Conservation (phyloP, 441 rosid species). For the Euphorbia corollata region DNA sequence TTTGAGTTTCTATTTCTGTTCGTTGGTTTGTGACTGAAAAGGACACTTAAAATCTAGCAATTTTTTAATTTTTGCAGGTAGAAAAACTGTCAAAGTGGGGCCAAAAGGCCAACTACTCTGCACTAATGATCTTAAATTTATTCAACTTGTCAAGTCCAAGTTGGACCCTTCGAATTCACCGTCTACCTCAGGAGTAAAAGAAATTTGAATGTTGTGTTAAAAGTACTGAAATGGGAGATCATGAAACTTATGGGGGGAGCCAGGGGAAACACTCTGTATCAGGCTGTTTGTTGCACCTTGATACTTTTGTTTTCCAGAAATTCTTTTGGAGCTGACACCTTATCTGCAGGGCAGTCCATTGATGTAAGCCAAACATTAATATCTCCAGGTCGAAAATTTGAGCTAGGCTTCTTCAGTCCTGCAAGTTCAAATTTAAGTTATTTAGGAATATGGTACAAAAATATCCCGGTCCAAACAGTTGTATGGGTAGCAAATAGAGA, state of each 20-base stretch:
- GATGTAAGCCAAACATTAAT: conserved; percentile 10
- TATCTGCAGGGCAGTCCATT: conserved; percentile 9
- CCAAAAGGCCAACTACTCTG: conserved; percentile 14
- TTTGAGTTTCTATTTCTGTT: neutral
- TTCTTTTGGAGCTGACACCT: conserved; percentile 10
- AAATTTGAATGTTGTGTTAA: neutral
- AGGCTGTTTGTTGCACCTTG: conserved; percentile 6
- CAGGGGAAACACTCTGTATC: neutral
- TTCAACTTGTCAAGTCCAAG: conserved; percentile 6
- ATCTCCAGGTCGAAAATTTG: conserved; percentile 10
- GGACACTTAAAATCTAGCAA: neutral
- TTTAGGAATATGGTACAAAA: conserved; percentile 18
- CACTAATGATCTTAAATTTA: conserved; percentile 5
- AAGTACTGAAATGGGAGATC: conserved; percentile 11
- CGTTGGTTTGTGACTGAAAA: neutral
- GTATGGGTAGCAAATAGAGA: conserved; percentile 23
- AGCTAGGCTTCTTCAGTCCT: conserved; percentile 20
- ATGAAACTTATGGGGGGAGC: conserved; percentile 16
- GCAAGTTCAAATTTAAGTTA: neutral
- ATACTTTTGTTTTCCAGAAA: conserved; percentile 1
- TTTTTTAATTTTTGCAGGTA: neutral
- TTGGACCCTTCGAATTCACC: conserved; percentile 4
- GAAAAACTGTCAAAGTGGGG: conserved; percentile 10
- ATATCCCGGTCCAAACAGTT: conserved; percentile 1
- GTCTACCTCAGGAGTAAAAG: neutral